A percentile compares a stretch with the other conserved stretches of the same genome.
Evolutionary conservation across 352 stramenopile species (phyloP).

Genomic region (Pilasporangium apinafurcum): DNA sequence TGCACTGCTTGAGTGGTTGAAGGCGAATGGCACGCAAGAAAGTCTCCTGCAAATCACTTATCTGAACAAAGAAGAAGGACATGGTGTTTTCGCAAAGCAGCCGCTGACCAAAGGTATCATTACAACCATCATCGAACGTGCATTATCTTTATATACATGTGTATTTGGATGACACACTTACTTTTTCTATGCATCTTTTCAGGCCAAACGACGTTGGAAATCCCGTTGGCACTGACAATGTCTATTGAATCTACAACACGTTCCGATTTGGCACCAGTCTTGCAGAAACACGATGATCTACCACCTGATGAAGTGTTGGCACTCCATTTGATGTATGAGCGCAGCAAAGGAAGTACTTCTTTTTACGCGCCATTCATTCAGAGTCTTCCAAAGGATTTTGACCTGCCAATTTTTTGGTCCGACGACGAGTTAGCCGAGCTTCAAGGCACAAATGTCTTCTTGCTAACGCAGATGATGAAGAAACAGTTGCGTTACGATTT

Average conservation of each 20-base stretch:
- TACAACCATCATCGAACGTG: too few species aligned
- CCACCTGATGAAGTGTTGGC: conserved; percentile 46
- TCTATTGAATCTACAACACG: conserved; percentile 28
- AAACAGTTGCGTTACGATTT: conserved; percentile 52
- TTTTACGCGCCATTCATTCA: conserved; percentile 56
- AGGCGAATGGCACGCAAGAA: conserved; percentile 16
- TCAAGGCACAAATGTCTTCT: conserved; percentile 42
- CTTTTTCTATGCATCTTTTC: too few species aligned
- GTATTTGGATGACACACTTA: too few species aligned
- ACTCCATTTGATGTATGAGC: conserved; percentile 54
- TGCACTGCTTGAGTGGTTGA: conserved; percentile 28
- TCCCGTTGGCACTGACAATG: conserved; percentile 53
- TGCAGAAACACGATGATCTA: conserved; percentile 30
- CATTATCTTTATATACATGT: too few species aligned
- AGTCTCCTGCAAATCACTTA: conserved; percentile 34
- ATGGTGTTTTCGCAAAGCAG: conserved; percentile 43
- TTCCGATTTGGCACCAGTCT: conserved; percentile 31
- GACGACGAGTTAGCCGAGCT: conserved; percentile 37
- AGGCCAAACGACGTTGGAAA: conserved; percentile 33
- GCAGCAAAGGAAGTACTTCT: conserved; percentile 27
- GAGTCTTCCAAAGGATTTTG: conserved; percentile 40
- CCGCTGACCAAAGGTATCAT: conserved; percentile 15
- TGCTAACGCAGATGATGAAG: conserved; percentile 65
- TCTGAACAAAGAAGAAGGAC: conserved; percentile 27
- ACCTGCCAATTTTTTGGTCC: conserved; percentile 54